These are phyloP conservation scores for Xanthoconium stramineum DNA, from an alignment of 768 basidiomycete genomes.

Conservation along the genomic window DNA sequence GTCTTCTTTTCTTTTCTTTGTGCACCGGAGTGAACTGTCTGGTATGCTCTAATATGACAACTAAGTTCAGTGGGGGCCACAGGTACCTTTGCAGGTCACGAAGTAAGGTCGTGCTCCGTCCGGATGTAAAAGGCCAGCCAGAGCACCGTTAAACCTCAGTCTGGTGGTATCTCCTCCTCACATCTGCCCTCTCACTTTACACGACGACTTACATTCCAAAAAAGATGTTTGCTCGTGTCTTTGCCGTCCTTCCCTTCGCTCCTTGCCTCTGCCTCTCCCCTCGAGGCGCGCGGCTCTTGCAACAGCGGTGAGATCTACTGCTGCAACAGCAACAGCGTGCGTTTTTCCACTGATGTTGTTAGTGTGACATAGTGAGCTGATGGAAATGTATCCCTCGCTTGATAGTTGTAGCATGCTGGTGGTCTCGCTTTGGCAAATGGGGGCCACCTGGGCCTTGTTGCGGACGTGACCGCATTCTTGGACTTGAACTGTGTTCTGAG, in stretches of 20 bases:
- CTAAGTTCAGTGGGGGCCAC: no score
- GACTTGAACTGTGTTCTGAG: background rate
- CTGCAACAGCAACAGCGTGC: background rate
- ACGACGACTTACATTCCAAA: no score
- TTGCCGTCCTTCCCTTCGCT: constrained; percentile 17
- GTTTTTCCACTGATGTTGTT: background rate
- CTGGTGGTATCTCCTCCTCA: background rate
- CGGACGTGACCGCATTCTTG: background rate
- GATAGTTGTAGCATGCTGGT: no score
- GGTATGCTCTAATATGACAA: no score
- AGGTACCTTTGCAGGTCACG: no score
- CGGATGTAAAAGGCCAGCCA: background rate
- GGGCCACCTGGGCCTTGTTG: background rate
- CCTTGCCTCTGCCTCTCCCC: background rate
- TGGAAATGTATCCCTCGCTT: no score
- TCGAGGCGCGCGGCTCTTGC: background rate
- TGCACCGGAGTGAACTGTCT: no score
- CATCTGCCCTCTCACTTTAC: background rate
- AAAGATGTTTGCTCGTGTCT: constrained; percentile 17
- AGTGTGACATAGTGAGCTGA: background rate
- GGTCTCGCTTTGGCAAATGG: background rate
- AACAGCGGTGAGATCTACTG: background rate
- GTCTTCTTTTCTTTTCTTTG: no score
- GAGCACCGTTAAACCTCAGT: background rate
- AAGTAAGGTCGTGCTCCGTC: background rate